A percentile compares a stretch with the other conserved stretches of the same genome.
Evolutionary conservation across 2,329 filamentous ascomycete species (phyloP).

Genomic region (Aspergillus intermedius): DNA sequence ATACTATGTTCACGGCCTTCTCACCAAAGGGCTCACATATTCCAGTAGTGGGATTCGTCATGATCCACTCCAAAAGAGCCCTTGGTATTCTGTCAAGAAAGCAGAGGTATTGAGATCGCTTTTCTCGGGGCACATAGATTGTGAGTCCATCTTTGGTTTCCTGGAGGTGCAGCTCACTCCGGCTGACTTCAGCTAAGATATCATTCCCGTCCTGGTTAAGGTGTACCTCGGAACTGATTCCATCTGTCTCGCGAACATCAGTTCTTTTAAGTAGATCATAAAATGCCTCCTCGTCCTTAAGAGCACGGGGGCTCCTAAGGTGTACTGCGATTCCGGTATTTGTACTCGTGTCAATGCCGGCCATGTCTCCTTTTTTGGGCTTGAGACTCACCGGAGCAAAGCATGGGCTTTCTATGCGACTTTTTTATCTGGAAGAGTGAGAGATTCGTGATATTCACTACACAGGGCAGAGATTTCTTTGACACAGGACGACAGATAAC

Average conservation of each 20-base stretch:
- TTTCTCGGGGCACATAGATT: slow-evolving; percentile 5
- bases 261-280: slow-evolving; percentile 4
- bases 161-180: slow-evolving; percentile 6
- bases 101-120: slow-evolving; percentile 4
- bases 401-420: slow-evolving; percentile 6
- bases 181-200: slow-evolving; percentile 2
- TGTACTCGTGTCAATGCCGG: not conserved
- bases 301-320: slow-evolving; percentile 4
- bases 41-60: slow-evolving; percentile 5
- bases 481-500: slow-evolving; percentile 7
- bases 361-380: not conserved
- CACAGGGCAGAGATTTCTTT: slow-evolving; percentile 7
- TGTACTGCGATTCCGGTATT: slow-evolving; percentile 4
- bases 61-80: slow-evolving; percentile 8
- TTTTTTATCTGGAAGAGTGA: slow-evolving; percentile 1
- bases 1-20: slow-evolving; percentile 1
- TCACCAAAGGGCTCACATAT: slow-evolving; percentile 2
- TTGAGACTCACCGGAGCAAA: slow-evolving; percentile 5
- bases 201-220: slow-evolving; percentile 7
- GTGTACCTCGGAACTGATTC: slow-evolving; percentile 8
- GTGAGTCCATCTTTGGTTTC: slow-evolving; percentile 1
- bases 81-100: slow-evolving; percentile 6
- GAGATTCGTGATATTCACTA: not conserved
- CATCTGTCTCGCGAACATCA: slow-evolving; percentile 5
- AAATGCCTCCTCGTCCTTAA: slow-evolving; percentile 1